These are phyloP conservation scores for Tuber brumale DNA, from an alignment of 495 filamentous ascomycete species.

Conservation along the genomic window DNA sequence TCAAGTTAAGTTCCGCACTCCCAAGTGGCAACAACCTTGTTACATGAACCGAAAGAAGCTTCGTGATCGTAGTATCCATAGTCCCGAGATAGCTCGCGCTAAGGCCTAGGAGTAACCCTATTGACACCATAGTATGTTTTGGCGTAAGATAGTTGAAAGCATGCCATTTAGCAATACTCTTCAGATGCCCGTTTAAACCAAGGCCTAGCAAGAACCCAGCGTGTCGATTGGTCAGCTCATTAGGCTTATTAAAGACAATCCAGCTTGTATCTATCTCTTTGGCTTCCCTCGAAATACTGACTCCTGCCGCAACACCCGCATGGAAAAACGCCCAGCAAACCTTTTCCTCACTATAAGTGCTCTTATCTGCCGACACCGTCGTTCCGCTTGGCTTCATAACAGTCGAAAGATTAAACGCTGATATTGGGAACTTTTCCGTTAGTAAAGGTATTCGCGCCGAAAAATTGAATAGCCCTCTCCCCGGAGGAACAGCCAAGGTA, in stretches of 20 bases:
- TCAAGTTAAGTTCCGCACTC: slow-evolving; percentile 88
- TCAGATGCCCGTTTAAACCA: slow-evolving; percentile 92
- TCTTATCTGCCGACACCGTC: slow-evolving; percentile 78
- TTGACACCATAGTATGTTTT: slow-evolving; percentile 98
- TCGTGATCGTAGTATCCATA: slow-evolving; percentile 90
- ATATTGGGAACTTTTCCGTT: slow-evolving; percentile 80
- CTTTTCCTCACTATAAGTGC: slow-evolving; percentile 83
- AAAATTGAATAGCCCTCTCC: slow-evolving; percentile 76
- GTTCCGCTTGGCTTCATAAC: slow-evolving; percentile 85
- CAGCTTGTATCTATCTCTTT: slow-evolving; percentile 96
- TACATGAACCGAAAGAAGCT: slow-evolving; percentile 95
- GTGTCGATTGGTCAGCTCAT: slow-evolving; percentile 84
- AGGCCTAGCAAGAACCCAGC: slow-evolving; percentile 87
- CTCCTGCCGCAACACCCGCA: slow-evolving; percentile 79
- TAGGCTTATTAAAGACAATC: slow-evolving; percentile 96
- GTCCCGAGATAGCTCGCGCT: slow-evolving; percentile 91
- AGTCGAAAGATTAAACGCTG: slow-evolving; percentile 80
- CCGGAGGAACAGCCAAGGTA: slow-evolving; percentile 78
- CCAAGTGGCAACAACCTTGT: slow-evolving; percentile 86
- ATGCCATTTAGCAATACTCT: slow-evolving; percentile 90
- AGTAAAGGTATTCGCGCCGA: slow-evolving; percentile 74
- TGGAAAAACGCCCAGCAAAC: slow-evolving; percentile 98
- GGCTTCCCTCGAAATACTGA: slow-evolving; percentile 82
- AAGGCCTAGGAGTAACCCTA: slow-evolving; percentile 84
- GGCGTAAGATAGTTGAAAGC: slow-evolving; percentile 97